Evolutionary conservation across 2,329 filamentous ascomycete genomes (phyloP).

Genomic region (Pestalotiopsis sp.): DNA sequence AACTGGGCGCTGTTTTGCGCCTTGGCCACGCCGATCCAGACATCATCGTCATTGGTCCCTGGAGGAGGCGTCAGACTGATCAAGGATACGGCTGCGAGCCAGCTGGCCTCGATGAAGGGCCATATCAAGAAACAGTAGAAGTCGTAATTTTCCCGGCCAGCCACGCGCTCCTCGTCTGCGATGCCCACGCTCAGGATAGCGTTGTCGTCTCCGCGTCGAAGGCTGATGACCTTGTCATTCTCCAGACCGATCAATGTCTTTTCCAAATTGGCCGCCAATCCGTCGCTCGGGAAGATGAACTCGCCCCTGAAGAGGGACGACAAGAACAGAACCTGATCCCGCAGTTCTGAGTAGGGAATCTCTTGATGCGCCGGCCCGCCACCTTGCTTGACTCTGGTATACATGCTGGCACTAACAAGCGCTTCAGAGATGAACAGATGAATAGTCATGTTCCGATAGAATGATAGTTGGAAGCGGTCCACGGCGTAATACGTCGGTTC

Average conservation of each 20-base stretch:
- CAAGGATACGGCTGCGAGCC: conserved; percentile 86
- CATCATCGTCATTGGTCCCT: conserved; percentile 53
- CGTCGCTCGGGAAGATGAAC: conserved; percentile 93
- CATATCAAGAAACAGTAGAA: conserved; percentile 99
- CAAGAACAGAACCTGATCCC: conserved; percentile 82
- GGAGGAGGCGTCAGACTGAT: conserved; percentile 81
- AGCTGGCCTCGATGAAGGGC: conserved; percentile 95
- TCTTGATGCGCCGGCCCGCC: conserved; percentile 82
- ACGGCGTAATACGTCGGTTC: conserved; percentile 95
- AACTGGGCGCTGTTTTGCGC: conserved; percentile 82
- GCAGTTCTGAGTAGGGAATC: conserved; percentile 73
- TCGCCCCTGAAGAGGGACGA: conserved; percentile 93
- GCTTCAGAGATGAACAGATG: conserved; percentile 96
- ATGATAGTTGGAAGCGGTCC: conserved; percentile 94
- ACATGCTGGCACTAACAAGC: conserved; percentile 86
- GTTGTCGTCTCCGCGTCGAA: conserved; percentile 58
- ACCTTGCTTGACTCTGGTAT: conserved; percentile 86
- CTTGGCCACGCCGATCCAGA: conserved; percentile 78
- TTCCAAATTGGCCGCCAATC: conserved; percentile 77
- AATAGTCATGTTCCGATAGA: conserved; percentile 99
- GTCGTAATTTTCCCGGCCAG: conserved; percentile 91
- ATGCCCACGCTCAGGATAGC: conserved; percentile 72
- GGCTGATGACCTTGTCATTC: conserved; percentile 72
- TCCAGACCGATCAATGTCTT: conserved; percentile 79
- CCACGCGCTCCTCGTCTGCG: conserved; percentile 72